Conservation (phyloP, 768 basidiomycete species). For the Leccinum uliginosum region DNA sequence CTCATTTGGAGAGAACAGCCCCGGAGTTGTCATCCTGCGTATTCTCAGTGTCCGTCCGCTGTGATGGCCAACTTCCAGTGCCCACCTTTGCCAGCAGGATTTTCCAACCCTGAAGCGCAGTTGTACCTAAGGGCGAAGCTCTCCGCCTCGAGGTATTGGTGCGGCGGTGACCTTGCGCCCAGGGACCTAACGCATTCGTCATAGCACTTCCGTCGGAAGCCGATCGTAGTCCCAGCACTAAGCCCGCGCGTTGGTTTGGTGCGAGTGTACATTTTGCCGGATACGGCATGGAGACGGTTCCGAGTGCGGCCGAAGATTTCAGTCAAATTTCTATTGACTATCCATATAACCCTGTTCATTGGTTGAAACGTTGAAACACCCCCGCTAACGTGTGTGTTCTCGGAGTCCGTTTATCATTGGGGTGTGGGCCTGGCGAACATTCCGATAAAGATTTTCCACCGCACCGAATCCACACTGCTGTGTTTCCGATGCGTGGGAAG, state of each 20-base stretch:
- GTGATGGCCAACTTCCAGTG: slow-evolving; percentile 12
- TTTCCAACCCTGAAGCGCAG: slow-evolving; percentile 32
- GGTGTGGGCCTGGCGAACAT: slow-evolving; percentile 17
- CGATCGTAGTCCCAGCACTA: slow-evolving; percentile 18
- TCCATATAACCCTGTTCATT: slow-evolving; percentile 30
- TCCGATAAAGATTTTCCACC: slow-evolving; percentile 21
- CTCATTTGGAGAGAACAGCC: slow-evolving; percentile 8
- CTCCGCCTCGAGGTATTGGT: slow-evolving; percentile 31
- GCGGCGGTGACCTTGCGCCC: slow-evolving; percentile 29
- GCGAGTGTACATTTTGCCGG: slow-evolving; percentile 8
- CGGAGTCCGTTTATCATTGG: slow-evolving; percentile 23
- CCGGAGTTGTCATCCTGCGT: slow-evolving; percentile 8
- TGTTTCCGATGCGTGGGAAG: slow-evolving; percentile 20
- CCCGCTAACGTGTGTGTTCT: slow-evolving; percentile 28
- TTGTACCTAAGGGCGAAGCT: slow-evolving; percentile 29
- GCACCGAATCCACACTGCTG: slow-evolving; percentile 10
- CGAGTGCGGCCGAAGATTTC: slow-evolving; percentile 19
- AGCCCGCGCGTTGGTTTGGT: slow-evolving; percentile 16
- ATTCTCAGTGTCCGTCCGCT: slow-evolving; percentile 13
- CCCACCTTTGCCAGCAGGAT: slow-evolving; percentile 11
- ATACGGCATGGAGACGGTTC: slow-evolving; percentile 15
- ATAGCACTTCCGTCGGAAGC: slow-evolving; percentile 25
- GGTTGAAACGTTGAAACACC: slow-evolving; percentile 15
- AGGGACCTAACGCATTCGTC: slow-evolving; percentile 26
- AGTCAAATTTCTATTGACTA: slow-evolving; percentile 26